Evolutionary conservation across 202 grass and related monocot genomes (phyloP), one percentile per base, ranked within the genome.

Genomic region (Carex sylvatica): DNA sequence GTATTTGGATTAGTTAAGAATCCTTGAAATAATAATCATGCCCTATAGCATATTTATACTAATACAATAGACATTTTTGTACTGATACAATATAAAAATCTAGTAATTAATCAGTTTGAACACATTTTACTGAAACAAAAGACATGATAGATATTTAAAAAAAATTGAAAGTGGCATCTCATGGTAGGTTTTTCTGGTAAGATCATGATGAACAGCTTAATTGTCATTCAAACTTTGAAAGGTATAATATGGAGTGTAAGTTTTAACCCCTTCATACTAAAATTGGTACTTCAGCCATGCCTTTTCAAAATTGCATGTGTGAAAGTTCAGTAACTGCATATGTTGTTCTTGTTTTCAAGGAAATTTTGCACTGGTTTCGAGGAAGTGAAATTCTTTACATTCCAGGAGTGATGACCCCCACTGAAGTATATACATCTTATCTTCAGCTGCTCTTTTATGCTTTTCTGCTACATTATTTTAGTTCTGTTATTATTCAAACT

Each of bases 351-450:
- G 5, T 85, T 35, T 84, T 66, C 13, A 82, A 97, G 95, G 95
- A 97, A 86, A 88, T 97, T 92, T 80, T 97, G 56, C 26, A 81
- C 81, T 85, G 88, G 74, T 77, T 85, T 65, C 60, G 89, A 63
- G 82, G 81, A 46, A 94, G 81, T 60, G 78, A 90, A 76, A 85
- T 93, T 83, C 82, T 94, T 19, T 97, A 93, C 83, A 97, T 94
- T 74, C 95, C 95, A 63, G 95, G 95, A 88, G 95, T 88, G 22
- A 72, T 94, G 80, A 98, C 95, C 55, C 90, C 95, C 82, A 94
- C 90, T 79, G 95, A 98, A 87, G 95, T 94, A 88, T 65, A 84
- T 83, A 87, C 65, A 2, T 78, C 49, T 70, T 87, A 35, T 64
- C 47, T 74, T 44, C 12, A 87, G 42, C 42, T 60, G 86, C 76